These are phyloP conservation scores for Circinella minor DNA, from an alignment of 371 early-diverging fungal genomes.

Conservation along the genomic window DNA sequence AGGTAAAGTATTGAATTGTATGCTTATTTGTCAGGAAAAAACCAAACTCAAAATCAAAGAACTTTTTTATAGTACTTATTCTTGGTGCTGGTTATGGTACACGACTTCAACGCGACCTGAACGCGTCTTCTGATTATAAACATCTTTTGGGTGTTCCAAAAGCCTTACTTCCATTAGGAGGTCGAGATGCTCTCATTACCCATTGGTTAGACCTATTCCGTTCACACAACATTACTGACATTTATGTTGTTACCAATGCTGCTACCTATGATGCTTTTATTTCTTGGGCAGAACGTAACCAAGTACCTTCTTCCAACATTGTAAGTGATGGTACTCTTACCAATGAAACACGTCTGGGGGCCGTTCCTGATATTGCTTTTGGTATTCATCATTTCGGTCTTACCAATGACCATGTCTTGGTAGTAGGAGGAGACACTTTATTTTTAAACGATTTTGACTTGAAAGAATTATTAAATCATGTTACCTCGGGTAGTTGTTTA, in stretches of 20 bases:
- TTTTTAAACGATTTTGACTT: constrained; percentile 60
- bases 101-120: constrained; percentile 55
- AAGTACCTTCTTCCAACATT: constrained; percentile 46
- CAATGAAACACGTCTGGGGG: constrained; percentile 63
- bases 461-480: constrained; percentile 19
- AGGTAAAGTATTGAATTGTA: too few relatives aligned
- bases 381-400: constrained; percentile 48
- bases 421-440: constrained; percentile 65
- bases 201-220: constrained; percentile 55
- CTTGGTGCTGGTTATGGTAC: constrained; percentile 65
- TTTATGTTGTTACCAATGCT: constrained; percentile 55
- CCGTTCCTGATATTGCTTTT: constrained; percentile 59
- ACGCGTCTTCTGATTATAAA: constrained; percentile 26
- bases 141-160: constrained; percentile 56
- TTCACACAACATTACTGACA: constrained; percentile 28
- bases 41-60: too few relatives aligned
- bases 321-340: constrained; percentile 56
- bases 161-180: constrained; percentile 54
- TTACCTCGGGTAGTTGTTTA: constrained; percentile 27
- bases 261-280: constrained; percentile 45
- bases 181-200: constrained; percentile 53
- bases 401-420: constrained; percentile 41
- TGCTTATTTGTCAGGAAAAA: too few relatives aligned
- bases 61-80: constrained; percentile 49
- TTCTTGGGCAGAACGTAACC: constrained; percentile 49